Percentiles rank a stretch among this genome's conserved stretches.
Evolutionary conservation across 164 flowering plant genomes (phyloP).

Genomic region (Umbellularia californica): DNA sequence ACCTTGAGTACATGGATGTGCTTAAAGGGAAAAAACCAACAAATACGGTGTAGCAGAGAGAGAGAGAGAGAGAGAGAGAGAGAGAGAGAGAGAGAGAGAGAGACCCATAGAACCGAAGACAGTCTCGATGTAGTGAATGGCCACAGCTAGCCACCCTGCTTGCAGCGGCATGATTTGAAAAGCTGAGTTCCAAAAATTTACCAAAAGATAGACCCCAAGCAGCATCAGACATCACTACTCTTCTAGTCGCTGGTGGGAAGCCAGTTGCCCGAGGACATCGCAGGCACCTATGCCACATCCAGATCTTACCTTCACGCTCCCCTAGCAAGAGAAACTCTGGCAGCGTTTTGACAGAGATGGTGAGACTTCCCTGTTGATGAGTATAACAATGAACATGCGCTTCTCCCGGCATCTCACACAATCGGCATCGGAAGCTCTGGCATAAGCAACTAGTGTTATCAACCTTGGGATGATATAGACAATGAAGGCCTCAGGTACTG

Average conservation of each 20-base stretch:
- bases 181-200: conserved; percentile 98
- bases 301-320: conserved; percentile 89
- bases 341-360: conserved; percentile 85
- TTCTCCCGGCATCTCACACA: conserved; percentile 94
- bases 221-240: conserved; percentile 98
- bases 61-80: background rate
- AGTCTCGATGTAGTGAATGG: conserved; percentile 95
- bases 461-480: background rate
- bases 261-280: conserved; percentile 73
- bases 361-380: conserved; percentile 92
- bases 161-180: conserved; percentile 99
- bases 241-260: conserved; percentile 89
- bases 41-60: background rate
- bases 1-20: too few relatives aligned
- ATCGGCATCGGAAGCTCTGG: conserved; percentile 68
- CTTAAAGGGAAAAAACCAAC: background rate
- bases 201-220: conserved; percentile 99
- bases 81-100: background rate
- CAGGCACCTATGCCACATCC: conserved; percentile 99
- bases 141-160: conserved; percentile 99
- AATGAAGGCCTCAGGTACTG: too few relatives aligned
- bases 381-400: conserved; percentile 99
- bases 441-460: conserved; percentile 11
- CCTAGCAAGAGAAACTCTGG: conserved; percentile 70
- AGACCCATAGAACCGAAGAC: conserved; percentile 99